Percentiles rank a stretch among this genome's conserved stretches.
Conservation (phyloP, 2,329 filamentous ascomycete species). For the Boeremia exigua region DNA sequence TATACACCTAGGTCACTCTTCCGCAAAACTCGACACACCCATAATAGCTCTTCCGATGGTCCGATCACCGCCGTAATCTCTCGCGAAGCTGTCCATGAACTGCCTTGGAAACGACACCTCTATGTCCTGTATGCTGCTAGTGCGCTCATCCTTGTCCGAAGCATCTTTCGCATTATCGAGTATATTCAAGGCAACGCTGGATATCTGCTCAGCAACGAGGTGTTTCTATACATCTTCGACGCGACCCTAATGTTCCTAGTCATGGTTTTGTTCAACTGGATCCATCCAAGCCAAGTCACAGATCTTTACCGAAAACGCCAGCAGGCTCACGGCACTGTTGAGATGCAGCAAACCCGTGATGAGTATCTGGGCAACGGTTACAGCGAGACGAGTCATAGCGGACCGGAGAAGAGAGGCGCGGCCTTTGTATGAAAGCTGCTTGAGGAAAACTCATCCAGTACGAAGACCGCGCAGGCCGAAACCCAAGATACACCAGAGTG, state of each 20-base stretch:
- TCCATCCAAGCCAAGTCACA: constrained; percentile 45
- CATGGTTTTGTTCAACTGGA: constrained; percentile 49
- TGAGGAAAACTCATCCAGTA: neutral
- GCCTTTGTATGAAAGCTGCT: neutral
- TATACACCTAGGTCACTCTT: constrained; percentile 3
- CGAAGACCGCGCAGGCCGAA: neutral
- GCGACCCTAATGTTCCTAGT: constrained; percentile 51
- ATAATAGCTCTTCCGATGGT: neutral
- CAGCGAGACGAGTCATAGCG: neutral
- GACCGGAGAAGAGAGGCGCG: neutral
- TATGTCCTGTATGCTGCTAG: constrained; percentile 52
- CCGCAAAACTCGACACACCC: constrained; percentile 11
- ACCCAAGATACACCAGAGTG: neutral
- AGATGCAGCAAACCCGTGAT: constrained; percentile 14
- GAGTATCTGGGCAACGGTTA: neutral
- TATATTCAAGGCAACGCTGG: constrained; percentile 55
- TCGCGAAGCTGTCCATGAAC: neutral
- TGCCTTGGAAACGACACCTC: constrained; percentile 47
- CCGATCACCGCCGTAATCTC: neutral
- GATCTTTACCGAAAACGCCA: constrained; percentile 21
- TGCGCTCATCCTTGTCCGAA: constrained; percentile 57
- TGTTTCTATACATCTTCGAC: constrained; percentile 56
- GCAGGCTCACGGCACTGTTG: neutral
- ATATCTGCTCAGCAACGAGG: constrained; percentile 52
- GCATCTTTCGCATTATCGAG: constrained; percentile 57